Base-by-base conservation (phyloP, 805 yeast species). In the Tetrapisispora nanseiensis region DNA sequence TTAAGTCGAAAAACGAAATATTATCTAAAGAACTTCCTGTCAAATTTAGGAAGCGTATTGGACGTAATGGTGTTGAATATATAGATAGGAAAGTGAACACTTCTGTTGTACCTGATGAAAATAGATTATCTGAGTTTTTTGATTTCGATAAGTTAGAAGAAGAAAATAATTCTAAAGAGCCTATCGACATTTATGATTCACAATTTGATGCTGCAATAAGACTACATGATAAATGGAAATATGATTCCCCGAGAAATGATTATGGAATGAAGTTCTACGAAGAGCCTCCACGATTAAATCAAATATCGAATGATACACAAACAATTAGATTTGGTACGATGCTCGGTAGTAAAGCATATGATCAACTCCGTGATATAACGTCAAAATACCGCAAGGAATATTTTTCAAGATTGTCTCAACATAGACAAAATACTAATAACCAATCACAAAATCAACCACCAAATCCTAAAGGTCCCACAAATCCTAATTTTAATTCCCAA, bases 281-380 rank as follows among this genome's bases (percentile, higher is more conserved):
- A 45, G 95, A 86, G 60, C 96, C 97, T 0, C 79, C 95, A 0
- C 72, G 75, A 42, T 70, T 89, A 52, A 89, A 89, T 56, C 82
- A 82, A 48, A 86, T 89, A 33, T 76, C 86, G 12, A 81, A 81
- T 41, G 90, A 80, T 40, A 87, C 96, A 1, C 97, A 89, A 62
- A 80, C 84, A 1, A 84, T 90, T 24, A 70, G 97, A 46, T 89
- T 89, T 63, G 95, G 96, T 8, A 77, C 95, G 6, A 87, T 87
- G 96, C 64, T 90, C 26, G 69, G 87, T 33, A 77, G 92, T 4
- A 90, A 89, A 61, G 80, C 96, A 0, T 84, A 84, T 56, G 96
- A 87, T 41, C 73, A 80, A 39, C 66, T 80, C 48, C 69, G 86
- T 52, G 86, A 87, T 56, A 82, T 89, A 18, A 78, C 64, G 18